Percentiles rank a stretch among this genome's conserved stretches.
Evolutionary conservation across 257 asterid species (phyloP).

Genomic region (Plantago major): DNA sequence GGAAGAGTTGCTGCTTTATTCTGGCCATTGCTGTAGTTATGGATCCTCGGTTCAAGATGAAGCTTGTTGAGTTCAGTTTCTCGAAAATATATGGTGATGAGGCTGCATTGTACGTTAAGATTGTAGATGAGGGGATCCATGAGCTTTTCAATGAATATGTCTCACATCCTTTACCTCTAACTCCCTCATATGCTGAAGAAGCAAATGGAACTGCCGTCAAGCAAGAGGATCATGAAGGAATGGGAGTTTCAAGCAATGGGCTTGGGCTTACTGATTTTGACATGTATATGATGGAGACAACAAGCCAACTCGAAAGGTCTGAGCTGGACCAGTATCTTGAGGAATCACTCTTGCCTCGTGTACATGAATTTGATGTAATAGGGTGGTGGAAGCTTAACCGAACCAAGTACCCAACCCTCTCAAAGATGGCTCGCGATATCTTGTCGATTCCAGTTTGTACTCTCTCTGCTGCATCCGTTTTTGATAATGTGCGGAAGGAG

Average conservation of each 20-base stretch:
- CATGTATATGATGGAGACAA: constrained; percentile 65
- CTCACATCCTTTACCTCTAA: constrained; percentile 56
- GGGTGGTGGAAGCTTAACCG: constrained; percentile 94
- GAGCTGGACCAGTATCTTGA: constrained; percentile 92
- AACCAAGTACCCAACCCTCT: constrained; percentile 78
- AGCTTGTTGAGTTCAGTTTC: constrained; percentile 84
- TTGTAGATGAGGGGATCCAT: constrained; percentile 79
- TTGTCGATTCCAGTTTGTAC: constrained; percentile 77
- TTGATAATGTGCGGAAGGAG: constrained; percentile 62
- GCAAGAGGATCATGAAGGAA: constrained; percentile 41
- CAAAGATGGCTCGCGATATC: constrained; percentile 89
- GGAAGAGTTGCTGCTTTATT: constrained; percentile 73
- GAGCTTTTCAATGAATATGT: constrained; percentile 79
- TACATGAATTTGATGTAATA: constrained; percentile 75
- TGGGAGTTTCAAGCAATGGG: constrained; percentile 40
- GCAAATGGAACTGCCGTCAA: constrained; percentile 41
- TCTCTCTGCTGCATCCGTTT: constrained; percentile 44
- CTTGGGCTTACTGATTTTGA: constrained; percentile 78
- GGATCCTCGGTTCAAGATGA: constrained; percentile 97
- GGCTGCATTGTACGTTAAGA: constrained; percentile 48
- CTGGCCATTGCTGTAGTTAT: constrained; percentile 86
- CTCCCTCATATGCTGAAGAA: constrained; percentile 50
- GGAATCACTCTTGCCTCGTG: constrained; percentile 87
- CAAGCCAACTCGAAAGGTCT: constrained; percentile 66
- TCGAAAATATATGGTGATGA: constrained; percentile 78